A percentile compares a stretch with the other conserved stretches of the same genome.
These are phyloP conservation scores for Aureobasidium namibiae DNA, from an alignment of 2,329 filamentous ascomycete genomes.

Conservation along the genomic window DNA sequence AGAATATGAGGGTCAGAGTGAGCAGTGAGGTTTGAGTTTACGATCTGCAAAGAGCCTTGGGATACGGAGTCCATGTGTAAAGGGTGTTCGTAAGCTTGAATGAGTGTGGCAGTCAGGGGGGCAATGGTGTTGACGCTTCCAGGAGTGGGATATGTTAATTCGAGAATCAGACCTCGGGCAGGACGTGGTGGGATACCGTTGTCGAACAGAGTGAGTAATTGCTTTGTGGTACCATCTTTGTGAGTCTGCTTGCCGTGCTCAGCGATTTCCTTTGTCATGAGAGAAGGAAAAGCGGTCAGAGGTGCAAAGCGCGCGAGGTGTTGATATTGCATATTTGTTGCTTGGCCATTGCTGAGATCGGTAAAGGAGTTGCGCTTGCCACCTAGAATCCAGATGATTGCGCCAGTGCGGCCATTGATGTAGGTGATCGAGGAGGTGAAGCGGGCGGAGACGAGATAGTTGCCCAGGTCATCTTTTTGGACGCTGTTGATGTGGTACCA, in stretches of 20 bases:
- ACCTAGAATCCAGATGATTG: slow-evolving; percentile 42
- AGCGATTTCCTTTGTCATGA: slow-evolving; percentile 14
- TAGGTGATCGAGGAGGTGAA: slow-evolving; percentile 40
- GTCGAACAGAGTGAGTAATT: slow-evolving; percentile 42
- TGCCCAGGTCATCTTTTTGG: slow-evolving; percentile 40
- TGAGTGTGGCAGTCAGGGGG: slow-evolving; percentile 22
- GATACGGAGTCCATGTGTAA: slow-evolving; percentile 17
- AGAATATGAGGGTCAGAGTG: slow-evolving; percentile 38
- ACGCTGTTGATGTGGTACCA: slow-evolving; percentile 49
- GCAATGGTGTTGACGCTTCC: background rate
- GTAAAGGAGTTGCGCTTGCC: slow-evolving; percentile 18
- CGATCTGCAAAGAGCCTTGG: slow-evolving; percentile 21
- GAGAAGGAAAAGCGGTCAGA: slow-evolving; percentile 37
- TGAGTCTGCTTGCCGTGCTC: background rate
- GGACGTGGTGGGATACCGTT: slow-evolving; percentile 29
- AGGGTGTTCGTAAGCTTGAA: slow-evolving; percentile 24
- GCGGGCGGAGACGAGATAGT: slow-evolving; percentile 46
- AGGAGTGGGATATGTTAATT: slow-evolving; percentile 3
- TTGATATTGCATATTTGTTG: slow-evolving; percentile 19
- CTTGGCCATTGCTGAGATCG: slow-evolving; percentile 18
- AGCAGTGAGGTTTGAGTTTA: slow-evolving; percentile 27
- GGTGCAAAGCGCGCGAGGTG: slow-evolving; percentile 26
- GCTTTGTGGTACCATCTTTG: slow-evolving; percentile 29
- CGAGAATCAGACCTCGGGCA: slow-evolving; percentile 1
- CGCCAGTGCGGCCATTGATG: slow-evolving; percentile 38